phyloP scores from a whole-genome alignment of 164 flowering plant genomes.

The Stephania japonica region DNA sequence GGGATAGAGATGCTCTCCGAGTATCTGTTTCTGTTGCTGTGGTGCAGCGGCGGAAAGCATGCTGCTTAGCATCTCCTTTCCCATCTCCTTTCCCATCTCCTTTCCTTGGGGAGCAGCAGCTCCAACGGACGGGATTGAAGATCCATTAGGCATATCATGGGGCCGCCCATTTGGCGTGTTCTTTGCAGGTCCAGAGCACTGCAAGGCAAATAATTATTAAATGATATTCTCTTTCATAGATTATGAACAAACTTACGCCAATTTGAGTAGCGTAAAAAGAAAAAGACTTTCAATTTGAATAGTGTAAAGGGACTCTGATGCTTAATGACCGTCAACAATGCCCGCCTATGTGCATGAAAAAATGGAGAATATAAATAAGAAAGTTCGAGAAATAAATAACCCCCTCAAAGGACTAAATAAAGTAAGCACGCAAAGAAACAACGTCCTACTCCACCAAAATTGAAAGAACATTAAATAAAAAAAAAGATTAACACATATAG shows the following conservation, averaged over 20 bases:
- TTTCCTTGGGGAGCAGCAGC: conserved; percentile 27
- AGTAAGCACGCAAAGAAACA: background rate
- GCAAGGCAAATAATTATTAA: conserved; percentile 8
- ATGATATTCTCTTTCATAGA: background rate
- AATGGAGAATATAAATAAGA: too few species aligned
- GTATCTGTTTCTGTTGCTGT: conserved; percentile 63
- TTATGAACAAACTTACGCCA: too few species aligned
- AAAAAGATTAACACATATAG: background rate
- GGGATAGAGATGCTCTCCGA: conserved; percentile 76
- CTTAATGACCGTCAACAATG: too few species aligned
- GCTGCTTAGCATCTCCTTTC: conserved; percentile 51
- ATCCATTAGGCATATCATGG: conserved; percentile 33
- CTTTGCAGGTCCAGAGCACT: conserved; percentile 40
- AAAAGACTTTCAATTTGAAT: too few species aligned
- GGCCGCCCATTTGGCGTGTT: conserved; percentile 45
- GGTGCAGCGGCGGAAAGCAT: conserved; percentile 72
- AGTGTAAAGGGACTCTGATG: too few species aligned
- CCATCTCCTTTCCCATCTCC: too few species aligned
- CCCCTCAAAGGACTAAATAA: too few species aligned
- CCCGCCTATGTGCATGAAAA: too few species aligned
- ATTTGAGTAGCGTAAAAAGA: too few species aligned
- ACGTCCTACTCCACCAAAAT: background rate
- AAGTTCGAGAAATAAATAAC: too few species aligned
- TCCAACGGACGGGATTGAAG: conserved; percentile 29
- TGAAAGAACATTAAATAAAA: too few species aligned